Evolutionary conservation across 2,329 filamentous ascomycete species (phyloP).

Genomic region (Colletotrichum cordylinicola): DNA sequence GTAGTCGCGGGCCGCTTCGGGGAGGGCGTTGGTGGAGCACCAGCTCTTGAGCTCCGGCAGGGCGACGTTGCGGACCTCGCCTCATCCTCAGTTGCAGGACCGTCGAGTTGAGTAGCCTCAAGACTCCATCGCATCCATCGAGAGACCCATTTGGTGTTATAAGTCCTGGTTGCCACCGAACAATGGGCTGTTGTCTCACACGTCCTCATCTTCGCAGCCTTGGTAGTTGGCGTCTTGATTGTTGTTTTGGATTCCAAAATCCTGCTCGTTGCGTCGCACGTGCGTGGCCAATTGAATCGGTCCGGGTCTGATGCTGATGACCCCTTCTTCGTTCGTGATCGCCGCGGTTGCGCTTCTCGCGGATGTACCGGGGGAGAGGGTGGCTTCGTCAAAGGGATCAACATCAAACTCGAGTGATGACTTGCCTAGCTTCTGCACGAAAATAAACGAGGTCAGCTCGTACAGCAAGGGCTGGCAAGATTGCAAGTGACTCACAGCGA

Average conservation of each 20-base stretch:
- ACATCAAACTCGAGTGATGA: background rate
- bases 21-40: slow-evolving; percentile 74
- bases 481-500: too few relatives aligned
- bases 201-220: too few relatives aligned
- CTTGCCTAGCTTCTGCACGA: background rate
- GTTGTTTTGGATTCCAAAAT: background rate
- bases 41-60: slow-evolving; percentile 68
- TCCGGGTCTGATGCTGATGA: background rate
- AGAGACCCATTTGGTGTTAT: background rate
- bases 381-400: background rate
- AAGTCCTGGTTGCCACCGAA: background rate
- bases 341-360: background rate
- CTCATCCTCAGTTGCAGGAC: background rate
- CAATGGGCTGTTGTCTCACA: background rate
- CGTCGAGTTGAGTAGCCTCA: background rate
- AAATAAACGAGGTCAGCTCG: background rate
- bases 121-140: background rate
- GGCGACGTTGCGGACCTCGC: slow-evolving; percentile 42
- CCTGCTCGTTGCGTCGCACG: background rate
- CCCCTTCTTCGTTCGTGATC: background rate
- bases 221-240: background rate
- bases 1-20: slow-evolving; percentile 68
- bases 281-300: background rate
- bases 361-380: background rate
- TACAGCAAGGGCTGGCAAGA: background rate